These are phyloP conservation scores for Alternaria brassicicola DNA, from an alignment of 2,329 filamentous ascomycete genomes.

Conservation along the genomic window DNA sequence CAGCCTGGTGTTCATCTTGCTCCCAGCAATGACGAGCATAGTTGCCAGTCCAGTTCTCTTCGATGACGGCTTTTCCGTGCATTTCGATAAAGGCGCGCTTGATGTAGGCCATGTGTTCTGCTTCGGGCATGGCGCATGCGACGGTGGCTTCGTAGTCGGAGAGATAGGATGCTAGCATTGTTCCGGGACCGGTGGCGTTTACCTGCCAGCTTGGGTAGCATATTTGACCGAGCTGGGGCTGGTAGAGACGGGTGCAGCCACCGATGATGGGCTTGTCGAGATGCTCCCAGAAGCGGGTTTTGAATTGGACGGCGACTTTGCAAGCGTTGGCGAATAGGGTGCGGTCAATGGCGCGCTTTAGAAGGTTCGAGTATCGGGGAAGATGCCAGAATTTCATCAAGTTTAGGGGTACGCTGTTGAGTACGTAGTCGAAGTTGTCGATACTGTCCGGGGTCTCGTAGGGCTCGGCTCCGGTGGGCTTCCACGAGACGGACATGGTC, in stretches of 20 bases:
- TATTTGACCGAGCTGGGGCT: constrained; percentile 63
- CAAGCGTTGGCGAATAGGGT: constrained; percentile 55
- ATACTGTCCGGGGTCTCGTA: constrained; percentile 46
- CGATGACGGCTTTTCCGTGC: constrained; percentile 61
- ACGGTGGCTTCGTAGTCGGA: constrained; percentile 1
- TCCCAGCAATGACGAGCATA: constrained; percentile 69
- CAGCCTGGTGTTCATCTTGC: constrained; percentile 63
- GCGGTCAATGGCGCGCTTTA: constrained; percentile 52
- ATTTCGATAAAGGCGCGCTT: constrained; percentile 68
- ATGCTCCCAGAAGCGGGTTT: constrained; percentile 64
- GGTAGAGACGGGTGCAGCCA: constrained; percentile 64
- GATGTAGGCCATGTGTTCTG: constrained; percentile 62
- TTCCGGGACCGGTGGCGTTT: constrained; percentile 62
- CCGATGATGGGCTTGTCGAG: constrained; percentile 62
- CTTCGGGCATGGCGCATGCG: background rate
- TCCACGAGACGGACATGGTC: constrained; percentile 61
- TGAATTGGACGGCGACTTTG: constrained; percentile 68
- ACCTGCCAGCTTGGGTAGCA: constrained; percentile 71
- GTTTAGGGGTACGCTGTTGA: constrained; percentile 67
- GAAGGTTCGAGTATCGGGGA: constrained; percentile 55
- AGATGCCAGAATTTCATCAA: constrained; percentile 65
- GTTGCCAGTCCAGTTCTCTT: constrained; percentile 66
- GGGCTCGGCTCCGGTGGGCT: constrained; percentile 10
- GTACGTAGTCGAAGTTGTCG: constrained; percentile 65
- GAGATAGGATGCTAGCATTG: constrained; percentile 53